Conservation (phyloP, 441 rosid genomes). For the Populus hybrid region DNA sequence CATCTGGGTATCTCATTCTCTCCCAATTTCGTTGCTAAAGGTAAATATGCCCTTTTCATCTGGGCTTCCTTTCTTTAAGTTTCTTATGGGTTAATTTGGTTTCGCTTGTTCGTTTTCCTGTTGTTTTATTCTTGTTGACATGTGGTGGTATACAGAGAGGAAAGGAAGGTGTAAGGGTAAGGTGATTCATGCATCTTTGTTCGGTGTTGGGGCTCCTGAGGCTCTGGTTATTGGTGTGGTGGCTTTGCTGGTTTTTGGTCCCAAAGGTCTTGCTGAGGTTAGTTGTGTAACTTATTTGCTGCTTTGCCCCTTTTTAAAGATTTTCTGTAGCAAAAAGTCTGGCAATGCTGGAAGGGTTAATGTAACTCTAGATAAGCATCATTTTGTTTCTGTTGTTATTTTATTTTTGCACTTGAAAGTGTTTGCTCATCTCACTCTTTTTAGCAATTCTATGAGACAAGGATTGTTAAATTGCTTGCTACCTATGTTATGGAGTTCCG, state of each 20-base stretch:
- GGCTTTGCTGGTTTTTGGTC: constrained; percentile 96
- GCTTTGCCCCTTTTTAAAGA: background rate
- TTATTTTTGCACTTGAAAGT: too few species aligned
- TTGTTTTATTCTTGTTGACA: constrained; percentile 7
- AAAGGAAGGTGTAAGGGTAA: constrained; percentile 39
- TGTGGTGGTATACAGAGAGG: constrained; percentile 38
- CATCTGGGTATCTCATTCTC: constrained; percentile 54
- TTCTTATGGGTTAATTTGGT: background rate
- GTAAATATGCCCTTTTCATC: constrained; percentile 19
- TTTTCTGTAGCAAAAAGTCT: background rate
- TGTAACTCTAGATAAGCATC: background rate
- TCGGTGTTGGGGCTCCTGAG: constrained; percentile 99
- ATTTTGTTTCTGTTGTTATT: background rate
- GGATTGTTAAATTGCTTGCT: background rate
- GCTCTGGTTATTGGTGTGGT: constrained; percentile 97
- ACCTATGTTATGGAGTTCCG: background rate
- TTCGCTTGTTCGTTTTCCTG: background rate
- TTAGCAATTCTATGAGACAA: background rate
- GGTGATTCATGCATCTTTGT: constrained; percentile 70
- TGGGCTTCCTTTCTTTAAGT: background rate
- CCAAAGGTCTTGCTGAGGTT: constrained; percentile 99
- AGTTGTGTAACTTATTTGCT: constrained; percentile 4
- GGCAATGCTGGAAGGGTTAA: background rate
- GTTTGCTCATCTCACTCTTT: background rate
- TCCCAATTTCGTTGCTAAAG: constrained; percentile 37